Base-by-base conservation (phyloP, 768 basidiomycete genomes). In the Tubosaeta brunneosetosa region DNA sequence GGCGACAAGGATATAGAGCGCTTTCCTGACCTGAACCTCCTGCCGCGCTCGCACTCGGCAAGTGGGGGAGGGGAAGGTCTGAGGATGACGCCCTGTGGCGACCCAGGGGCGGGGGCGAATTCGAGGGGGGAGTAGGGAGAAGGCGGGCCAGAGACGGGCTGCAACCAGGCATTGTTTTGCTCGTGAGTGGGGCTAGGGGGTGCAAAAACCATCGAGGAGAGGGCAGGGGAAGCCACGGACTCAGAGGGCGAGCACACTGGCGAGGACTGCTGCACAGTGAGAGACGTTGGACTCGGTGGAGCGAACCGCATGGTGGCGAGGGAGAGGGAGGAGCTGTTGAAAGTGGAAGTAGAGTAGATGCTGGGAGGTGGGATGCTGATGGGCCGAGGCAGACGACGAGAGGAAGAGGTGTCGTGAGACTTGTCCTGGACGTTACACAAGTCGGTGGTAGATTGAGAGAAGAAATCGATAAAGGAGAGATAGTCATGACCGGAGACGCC, bases 401-500 rank as follows among this genome's bases (percentile, higher is more conserved):
- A 40, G 22, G 56, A 27, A n/a, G 52, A 37, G 3, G 11, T 3
- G 14, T 49, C 43, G 16, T 44, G 50, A 17, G 57, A 1, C 13
- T 10, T 29, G 34, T 50, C 44, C 40, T 47, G 60, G n/a, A 33
- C 19, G 38, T 43, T 41, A 40, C n/a, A 51, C 33, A 44, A 16
- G 47, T 64, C 65, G 13, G 53, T 27, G 16, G 29, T 53, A 56
- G 63, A 61, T 55, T 61, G 48, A 16, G 78, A 73, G 45, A 63
- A 65, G 44, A 80, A 63, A 65, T 80, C 76, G 42, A 80, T 77
- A 58, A 79, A 78, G 31, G 79, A 80, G 51, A 69, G 65, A 55
- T 62, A 67, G 55, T 73, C 71, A 65, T 70, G 69, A 72, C 43
- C 70, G 25, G 58, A 22, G 33, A 49, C 38, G 17, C 45, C 44